phyloP scores from a whole-genome alignment of 441 rosid species.

The Erysimum cheiri region DNA sequence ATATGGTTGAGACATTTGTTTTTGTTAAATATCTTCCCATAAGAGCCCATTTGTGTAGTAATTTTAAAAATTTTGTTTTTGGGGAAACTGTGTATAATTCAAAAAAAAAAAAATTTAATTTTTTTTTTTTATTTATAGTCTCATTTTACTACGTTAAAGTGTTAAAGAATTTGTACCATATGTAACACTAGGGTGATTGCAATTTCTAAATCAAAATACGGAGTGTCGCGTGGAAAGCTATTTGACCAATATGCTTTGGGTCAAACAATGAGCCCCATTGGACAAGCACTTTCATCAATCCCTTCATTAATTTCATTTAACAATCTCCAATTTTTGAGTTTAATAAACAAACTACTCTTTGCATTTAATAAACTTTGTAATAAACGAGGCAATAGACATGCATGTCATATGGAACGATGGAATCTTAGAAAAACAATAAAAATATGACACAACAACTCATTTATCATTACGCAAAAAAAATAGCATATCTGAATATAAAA shows the following conservation, averaged over 20 bases:
- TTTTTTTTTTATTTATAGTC: too few relatives aligned
- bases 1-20: too few relatives aligned
- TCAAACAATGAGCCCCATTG: constrained; percentile 33
- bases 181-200: neutral
- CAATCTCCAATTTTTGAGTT: neutral
- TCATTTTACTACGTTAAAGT: too few relatives aligned
- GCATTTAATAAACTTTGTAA: constrained; percentile 3
- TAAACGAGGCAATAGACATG: constrained; percentile 25
- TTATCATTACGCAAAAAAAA: neutral
- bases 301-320: neutral
- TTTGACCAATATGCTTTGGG: constrained; percentile 34
- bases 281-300: constrained; percentile 29
- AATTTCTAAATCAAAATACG: neutral
- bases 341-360: neutral
- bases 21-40: too few relatives aligned
- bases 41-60: too few relatives aligned
- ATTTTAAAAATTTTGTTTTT: too few relatives aligned
- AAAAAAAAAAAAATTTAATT: too few relatives aligned
- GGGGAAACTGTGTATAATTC: too few relatives aligned
- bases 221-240: constrained; percentile 6
- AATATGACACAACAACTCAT: neutral
- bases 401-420: constrained; percentile 26
- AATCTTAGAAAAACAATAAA: neutral
- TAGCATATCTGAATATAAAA: too few relatives aligned
- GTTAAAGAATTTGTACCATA: neutral